Evolutionary conservation across 1,284 basidiomycete genomes (phyloP), one percentile per base, ranked within the genome.

Genomic region (Cerioporus squamosus): DNA sequence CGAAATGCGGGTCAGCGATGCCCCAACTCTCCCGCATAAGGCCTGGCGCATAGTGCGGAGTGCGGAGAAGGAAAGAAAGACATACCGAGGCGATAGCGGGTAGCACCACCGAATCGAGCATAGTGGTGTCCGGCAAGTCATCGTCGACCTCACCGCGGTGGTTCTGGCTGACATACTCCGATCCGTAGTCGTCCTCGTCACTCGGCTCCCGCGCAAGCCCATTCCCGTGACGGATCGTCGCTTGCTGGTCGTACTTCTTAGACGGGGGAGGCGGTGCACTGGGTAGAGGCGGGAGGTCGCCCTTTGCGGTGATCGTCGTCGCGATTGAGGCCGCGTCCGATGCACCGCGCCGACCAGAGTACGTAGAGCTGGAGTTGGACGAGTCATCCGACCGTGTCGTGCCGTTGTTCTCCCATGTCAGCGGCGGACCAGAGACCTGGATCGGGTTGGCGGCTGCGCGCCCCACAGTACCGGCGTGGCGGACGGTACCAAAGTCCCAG

Each of bases 401-500:
- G n/a, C 80, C 83, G 59, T 89, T 81, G 74, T 87, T 89, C 70
- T 90, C 88, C 89, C 89, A 90, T 24, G 88, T 90, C 44, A 89
- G 72, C 9, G 87, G 85, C 10, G 87, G 86, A 0, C 87, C 88
- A 31, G 86, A 82, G 29, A 82, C 77, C 57, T 81, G 81, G 55
- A 84, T 76, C 44, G 82, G 80, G 65, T 81, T 84, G 24, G 65
- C 57, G 59, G 79, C 77, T 26, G 81, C 72, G 45, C 87, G 82
- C 22, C 90, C 90, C 43, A 92, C 80, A 10, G 89, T 92, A 10
- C 74, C 75, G 23, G 80, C 82, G 66, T 93, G 87, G 57, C 90
- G 87, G 49, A 95, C 87, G 15, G 93, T 95, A 22, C 94, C 91
- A 79, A 97, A 98, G 73, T 97, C 95, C 95, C 95, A 98, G 24